Evolutionary conservation across 202 grass and related monocot genomes (phyloP).

Genomic region (Panicum virgatum): DNA sequence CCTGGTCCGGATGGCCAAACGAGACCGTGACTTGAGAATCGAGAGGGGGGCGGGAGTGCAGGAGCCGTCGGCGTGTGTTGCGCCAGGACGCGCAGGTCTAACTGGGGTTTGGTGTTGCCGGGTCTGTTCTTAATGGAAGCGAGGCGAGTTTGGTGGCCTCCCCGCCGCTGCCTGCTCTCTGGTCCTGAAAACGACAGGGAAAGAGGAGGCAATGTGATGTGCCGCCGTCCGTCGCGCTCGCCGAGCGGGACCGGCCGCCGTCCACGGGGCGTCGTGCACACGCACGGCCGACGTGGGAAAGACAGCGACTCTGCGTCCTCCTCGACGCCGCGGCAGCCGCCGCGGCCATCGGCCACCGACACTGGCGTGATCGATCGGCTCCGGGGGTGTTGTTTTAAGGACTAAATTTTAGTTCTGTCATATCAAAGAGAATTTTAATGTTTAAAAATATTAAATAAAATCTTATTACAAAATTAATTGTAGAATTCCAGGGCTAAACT

Average conservation of each 20-base stretch:
- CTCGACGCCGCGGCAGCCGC: background rate
- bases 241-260: conserved; percentile 22
- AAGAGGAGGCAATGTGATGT: background rate
- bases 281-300: conserved; percentile 7
- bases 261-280: conserved; percentile 6
- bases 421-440: no score
- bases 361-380: no score
- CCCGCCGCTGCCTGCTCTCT: background rate
- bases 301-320: background rate
- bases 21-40: background rate
- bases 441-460: no score
- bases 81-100: background rate
- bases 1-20: background rate
- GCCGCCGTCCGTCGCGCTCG: conserved; percentile 24
- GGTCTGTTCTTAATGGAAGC: conserved; percentile 11
- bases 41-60: background rate
- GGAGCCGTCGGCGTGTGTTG: no score
- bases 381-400: no score
- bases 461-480: no score
- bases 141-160: conserved; percentile 33
- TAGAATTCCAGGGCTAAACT: no score
- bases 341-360: background rate
- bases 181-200: background rate
- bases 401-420: no score
- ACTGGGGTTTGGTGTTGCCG: background rate